A percentile compares a stretch with the other conserved stretches of the same genome.
Evolutionary conservation across 257 asterid genomes (phyloP).

Genomic region (Petunia axillaris): DNA sequence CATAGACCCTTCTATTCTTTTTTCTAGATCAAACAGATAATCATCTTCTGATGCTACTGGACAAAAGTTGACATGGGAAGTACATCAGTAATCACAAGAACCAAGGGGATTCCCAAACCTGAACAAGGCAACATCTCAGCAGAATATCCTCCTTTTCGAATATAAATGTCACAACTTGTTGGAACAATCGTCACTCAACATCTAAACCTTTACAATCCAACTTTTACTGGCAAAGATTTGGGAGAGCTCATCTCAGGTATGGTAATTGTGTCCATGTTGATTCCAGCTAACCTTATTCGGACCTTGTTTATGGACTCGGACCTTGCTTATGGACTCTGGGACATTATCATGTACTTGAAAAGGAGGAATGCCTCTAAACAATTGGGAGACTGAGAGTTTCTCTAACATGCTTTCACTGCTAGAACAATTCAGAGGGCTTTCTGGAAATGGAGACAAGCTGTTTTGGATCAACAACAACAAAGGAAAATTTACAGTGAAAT

Average conservation of each 20-base stretch:
- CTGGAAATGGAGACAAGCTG: no score
- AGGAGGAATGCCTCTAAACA: background rate
- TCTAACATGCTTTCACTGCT: no score
- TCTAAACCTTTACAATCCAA: background rate
- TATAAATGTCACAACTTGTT: slow-evolving; percentile 8
- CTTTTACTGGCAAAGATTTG: background rate
- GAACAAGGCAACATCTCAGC: background rate
- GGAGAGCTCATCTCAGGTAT: background rate
- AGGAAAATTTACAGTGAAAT: no score
- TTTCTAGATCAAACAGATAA: background rate
- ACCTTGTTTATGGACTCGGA: slow-evolving; percentile 11
- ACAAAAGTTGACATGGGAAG: background rate
- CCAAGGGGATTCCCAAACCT: slow-evolving; percentile 6
- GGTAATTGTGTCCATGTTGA: slow-evolving; percentile 10
- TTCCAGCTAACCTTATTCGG: background rate
- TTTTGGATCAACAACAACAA: no score
- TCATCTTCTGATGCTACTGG: background rate
- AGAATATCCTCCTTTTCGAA: background rate
- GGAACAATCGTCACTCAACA: slow-evolving; percentile 2
- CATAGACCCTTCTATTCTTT: background rate
- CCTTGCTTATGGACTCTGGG: slow-evolving; percentile 9
- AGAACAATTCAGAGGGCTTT: no score
- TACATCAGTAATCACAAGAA: background rate
- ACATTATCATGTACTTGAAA: background rate
- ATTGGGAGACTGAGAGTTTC: no score